phyloP scores from a whole-genome alignment of 306 rosid genomes.

The Cucumis melo region DNA sequence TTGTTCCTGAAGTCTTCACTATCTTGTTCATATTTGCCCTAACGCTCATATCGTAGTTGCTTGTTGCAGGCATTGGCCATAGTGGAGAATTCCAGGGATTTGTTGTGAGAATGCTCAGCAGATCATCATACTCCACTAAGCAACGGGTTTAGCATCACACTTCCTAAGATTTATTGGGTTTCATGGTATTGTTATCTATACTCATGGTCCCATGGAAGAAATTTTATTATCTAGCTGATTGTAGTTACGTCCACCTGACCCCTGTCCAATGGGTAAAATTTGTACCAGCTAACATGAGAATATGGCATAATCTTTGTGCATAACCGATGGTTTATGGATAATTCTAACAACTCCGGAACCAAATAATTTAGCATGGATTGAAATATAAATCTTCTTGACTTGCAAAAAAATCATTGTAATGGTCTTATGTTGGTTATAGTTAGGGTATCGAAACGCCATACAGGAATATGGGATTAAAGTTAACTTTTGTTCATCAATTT shows the following conservation, averaged over 20 bases:
- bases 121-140: neutral
- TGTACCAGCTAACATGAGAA: neutral
- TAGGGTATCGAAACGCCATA: neutral
- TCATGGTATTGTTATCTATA: neutral
- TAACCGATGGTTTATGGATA: neutral
- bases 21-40: neutral
- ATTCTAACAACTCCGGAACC: neutral
- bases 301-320: neutral
- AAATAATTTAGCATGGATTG: neutral
- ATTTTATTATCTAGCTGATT: neutral
- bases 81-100: neutral
- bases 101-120: neutral
- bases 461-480: too few relatives aligned
- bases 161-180: neutral
- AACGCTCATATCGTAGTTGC: neutral
- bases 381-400: neutral
- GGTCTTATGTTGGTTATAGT: neutral
- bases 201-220: neutral
- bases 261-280: neutral
- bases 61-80: constrained; percentile 1
- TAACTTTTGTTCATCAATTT: too few relatives aligned
- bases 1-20: neutral
- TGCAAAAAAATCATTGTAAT: neutral
- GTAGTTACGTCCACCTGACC: neutral
- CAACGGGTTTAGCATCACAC: neutral